Conservation (phyloP, 2,329 filamentous ascomycete species). For the Xylariaceae sp. region DNA sequence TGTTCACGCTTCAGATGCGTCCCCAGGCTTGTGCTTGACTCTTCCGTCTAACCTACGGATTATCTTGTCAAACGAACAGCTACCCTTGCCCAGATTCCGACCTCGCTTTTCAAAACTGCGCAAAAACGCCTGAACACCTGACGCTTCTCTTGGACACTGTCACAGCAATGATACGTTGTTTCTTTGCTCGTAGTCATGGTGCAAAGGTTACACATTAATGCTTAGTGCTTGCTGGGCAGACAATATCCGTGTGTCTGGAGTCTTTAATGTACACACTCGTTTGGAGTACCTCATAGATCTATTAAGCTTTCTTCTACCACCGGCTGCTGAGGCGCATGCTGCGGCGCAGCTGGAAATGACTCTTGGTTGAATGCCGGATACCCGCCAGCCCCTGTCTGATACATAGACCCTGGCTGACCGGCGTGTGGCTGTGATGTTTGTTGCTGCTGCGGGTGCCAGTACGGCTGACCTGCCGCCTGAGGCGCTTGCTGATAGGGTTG, state of each 20-base stretch:
- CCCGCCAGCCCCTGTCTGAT: constrained; percentile 30
- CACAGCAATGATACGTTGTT: too few relatives aligned
- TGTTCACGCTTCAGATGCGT: too few relatives aligned
- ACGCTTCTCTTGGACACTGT: too few relatives aligned
- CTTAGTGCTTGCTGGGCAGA: too few relatives aligned
- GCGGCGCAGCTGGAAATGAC: constrained; percentile 62
- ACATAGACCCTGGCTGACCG: constrained; percentile 38
- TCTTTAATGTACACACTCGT: neutral
- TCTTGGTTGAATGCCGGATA: constrained; percentile 55
- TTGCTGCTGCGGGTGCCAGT: constrained; percentile 47
- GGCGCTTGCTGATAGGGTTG: constrained; percentile 31
- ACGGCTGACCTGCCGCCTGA: constrained; percentile 40
- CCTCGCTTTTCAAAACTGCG: too few relatives aligned
- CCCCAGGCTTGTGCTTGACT: too few relatives aligned
- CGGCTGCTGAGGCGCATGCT: constrained; percentile 56
- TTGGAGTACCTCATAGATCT: constrained; percentile 53
- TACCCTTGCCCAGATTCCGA: too few relatives aligned
- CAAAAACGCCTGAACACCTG: too few relatives aligned
- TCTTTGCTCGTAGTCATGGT: too few relatives aligned
- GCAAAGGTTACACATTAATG: too few relatives aligned
- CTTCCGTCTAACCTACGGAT: too few relatives aligned
- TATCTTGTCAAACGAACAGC: too few relatives aligned
- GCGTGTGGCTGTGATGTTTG: constrained; percentile 34
- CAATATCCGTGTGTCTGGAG: neutral
- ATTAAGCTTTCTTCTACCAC: constrained; percentile 74